Conservation (phyloP, 305 asterid genomes). For the Fraxinus baroniana region DNA sequence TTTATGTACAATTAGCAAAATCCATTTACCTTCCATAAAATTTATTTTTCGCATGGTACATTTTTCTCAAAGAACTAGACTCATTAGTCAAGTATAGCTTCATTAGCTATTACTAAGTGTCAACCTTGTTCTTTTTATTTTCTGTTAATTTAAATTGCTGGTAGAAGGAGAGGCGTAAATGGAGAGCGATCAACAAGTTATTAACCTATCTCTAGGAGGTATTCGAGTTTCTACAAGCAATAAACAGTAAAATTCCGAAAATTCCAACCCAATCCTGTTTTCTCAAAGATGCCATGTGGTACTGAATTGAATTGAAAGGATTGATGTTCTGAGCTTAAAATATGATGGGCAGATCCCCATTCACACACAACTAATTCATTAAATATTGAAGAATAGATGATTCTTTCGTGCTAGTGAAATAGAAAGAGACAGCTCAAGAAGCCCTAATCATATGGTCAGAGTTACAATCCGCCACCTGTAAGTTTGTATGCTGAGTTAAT, state of each 20-base stretch:
- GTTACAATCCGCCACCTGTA: not conserved
- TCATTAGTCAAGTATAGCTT: not conserved
- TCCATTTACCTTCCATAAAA: not conserved
- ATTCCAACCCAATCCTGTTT: not conserved
- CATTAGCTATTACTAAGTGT: too few species aligned
- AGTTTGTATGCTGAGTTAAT: not conserved
- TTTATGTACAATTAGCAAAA: too few species aligned
- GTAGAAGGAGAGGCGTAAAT: not conserved
- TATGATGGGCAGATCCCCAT: slow-evolving; percentile 23
- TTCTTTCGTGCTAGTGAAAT: slow-evolving; percentile 15
- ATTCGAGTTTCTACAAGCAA: too few species aligned
- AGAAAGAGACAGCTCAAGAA: slow-evolving; percentile 10
- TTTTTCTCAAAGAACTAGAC: not conserved
- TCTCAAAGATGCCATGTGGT: not conserved
- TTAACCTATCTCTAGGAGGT: too few species aligned
- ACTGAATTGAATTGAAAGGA: slow-evolving; percentile 9
- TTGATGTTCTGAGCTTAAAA: slow-evolving; percentile 16
- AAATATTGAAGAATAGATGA: slow-evolving; percentile 7
- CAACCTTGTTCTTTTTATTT: too few species aligned
- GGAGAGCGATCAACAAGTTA: not conserved
- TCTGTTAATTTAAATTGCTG: not conserved
- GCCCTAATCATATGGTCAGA: not conserved
- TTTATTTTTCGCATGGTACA: too few species aligned
- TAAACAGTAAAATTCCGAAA: not conserved
- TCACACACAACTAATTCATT: slow-evolving; percentile 38